Percentiles rank a stretch among this genome's conserved stretches.
phyloP scores from a whole-genome alignment of 1,139 yeast genomes.

The Lodderomyces orthopsilosis region DNA sequence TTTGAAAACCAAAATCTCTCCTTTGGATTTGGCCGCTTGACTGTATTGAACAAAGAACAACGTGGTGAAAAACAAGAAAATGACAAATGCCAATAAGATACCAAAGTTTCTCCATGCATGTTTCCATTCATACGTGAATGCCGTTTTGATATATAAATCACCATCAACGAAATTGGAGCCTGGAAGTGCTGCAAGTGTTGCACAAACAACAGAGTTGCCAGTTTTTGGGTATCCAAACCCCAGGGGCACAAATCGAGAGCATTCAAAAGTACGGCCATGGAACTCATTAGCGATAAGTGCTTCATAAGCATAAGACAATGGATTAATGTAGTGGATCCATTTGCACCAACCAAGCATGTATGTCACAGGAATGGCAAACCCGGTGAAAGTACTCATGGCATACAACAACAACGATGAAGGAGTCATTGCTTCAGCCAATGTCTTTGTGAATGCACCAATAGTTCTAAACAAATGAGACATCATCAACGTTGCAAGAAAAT shows the following conservation, averaged over 20 bases:
- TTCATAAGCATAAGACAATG: conserved; percentile 57
- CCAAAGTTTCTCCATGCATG: conserved; percentile 89
- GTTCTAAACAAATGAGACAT: conserved; percentile 61
- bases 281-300: conserved; percentile 55
- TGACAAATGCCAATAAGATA: conserved; percentile 53
- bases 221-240: conserved; percentile 44
- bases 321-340: conserved; percentile 60
- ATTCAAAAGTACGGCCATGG: conserved; percentile 46
- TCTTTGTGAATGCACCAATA: conserved; percentile 55
- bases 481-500: conserved; percentile 44
- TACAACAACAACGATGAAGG: conserved; percentile 56
- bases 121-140: conserved; percentile 48
- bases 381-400: conserved; percentile 55
- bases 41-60: conserved; percentile 60
- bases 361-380: conserved; percentile 57
- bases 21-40: conserved; percentile 77
- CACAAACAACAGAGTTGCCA: conserved; percentile 46
- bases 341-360: conserved; percentile 62
- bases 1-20: conserved; percentile 69
- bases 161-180: conserved; percentile 60
- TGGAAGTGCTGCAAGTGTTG: conserved; percentile 59
- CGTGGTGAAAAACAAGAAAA: conserved; percentile 56
- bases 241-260: conserved; percentile 45
- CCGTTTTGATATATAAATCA: conserved; percentile 45
- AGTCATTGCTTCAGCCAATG: conserved; percentile 61